Conservation (phyloP, 345 rosid species). For the Camelina laxa region DNA sequence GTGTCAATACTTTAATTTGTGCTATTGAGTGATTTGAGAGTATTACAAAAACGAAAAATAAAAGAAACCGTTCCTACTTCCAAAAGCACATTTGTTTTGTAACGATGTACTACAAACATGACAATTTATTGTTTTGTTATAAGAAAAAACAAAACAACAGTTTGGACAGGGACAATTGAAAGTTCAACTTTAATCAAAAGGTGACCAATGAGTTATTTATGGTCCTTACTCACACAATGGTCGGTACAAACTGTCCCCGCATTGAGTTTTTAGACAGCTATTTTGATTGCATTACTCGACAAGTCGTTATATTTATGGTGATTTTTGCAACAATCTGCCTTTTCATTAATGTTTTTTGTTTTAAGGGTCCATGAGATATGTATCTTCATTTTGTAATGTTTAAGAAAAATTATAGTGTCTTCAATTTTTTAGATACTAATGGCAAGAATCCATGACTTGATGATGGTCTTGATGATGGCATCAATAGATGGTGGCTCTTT, state of each 20-base stretch:
- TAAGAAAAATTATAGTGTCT: background rate
- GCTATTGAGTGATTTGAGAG: background rate
- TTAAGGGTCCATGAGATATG: slow-evolving; percentile 19
- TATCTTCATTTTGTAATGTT: slow-evolving; percentile 1
- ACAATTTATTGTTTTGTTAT: slow-evolving; percentile 4
- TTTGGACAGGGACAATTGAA: slow-evolving; percentile 35
- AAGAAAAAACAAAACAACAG: slow-evolving; percentile 20
- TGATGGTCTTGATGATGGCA: too few species aligned
- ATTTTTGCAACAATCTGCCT: slow-evolving; percentile 26
- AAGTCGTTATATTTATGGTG: slow-evolving; percentile 25
- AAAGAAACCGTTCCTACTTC: slow-evolving; percentile 1
- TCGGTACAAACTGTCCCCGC: slow-evolving; percentile 45
- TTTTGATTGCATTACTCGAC: slow-evolving; percentile 26
- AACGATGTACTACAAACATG: slow-evolving; percentile 5
- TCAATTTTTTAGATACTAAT: background rate
- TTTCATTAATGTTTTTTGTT: slow-evolving; percentile 38
- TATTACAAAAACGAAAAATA: background rate
- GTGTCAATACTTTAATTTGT: too few species aligned
- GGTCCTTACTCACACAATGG: slow-evolving; percentile 38
- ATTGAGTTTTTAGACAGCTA: slow-evolving; percentile 17
- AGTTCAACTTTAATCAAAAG: slow-evolving; percentile 12
- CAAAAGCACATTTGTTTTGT: slow-evolving; percentile 17
- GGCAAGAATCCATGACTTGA: background rate
- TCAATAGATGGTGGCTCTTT: background rate
- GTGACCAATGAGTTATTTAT: slow-evolving; percentile 25